A percentile compares a stretch with the other conserved stretches of the same genome.
Conservation (phyloP, 768 basidiomycete genomes). For the Fibroporia radiculosa region DNA sequence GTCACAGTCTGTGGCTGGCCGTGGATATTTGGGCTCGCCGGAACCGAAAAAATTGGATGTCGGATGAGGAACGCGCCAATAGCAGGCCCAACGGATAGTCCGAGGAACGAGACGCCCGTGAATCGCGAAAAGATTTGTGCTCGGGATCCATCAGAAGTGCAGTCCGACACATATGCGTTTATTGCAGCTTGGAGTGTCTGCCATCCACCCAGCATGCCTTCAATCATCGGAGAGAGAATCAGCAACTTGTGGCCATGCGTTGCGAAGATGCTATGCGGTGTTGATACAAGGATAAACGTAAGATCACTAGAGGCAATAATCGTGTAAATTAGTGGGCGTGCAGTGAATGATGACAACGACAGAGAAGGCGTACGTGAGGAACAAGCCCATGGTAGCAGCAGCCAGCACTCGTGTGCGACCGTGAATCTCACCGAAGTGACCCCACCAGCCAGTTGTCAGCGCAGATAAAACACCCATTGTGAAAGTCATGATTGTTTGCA, state of each 20-base stretch:
- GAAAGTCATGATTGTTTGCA: slow-evolving; percentile 74
- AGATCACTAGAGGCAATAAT: slow-evolving; percentile 48
- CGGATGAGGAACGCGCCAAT: slow-evolving; percentile 48
- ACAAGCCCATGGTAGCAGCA: slow-evolving; percentile 57
- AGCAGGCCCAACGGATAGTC: slow-evolving; percentile 73
- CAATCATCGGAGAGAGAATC: slow-evolving; percentile 68
- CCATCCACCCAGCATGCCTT: slow-evolving; percentile 79
- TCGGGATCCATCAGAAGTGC: slow-evolving; percentile 77
- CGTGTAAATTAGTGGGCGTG: not conserved
- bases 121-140: slow-evolving; percentile 52
- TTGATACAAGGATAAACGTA: slow-evolving; percentile 73
- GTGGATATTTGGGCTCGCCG: slow-evolving; percentile 14
- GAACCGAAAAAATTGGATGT: slow-evolving; percentile 22
- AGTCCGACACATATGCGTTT: slow-evolving; percentile 65
- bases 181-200: slow-evolving; percentile 55
- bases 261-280: slow-evolving; percentile 47
- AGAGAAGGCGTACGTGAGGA: slow-evolving; percentile 54
- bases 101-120: slow-evolving; percentile 69
- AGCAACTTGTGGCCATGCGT: slow-evolving; percentile 68
- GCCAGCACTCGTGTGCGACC: slow-evolving; percentile 74
- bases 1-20: slow-evolving; percentile 33
- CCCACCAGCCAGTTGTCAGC: slow-evolving; percentile 84
- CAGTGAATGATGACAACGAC: slow-evolving; percentile 24
- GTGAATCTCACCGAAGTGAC: slow-evolving; percentile 63
- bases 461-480: slow-evolving; percentile 75